Conservation (phyloP, 768 basidiomycete species). For the Leucocoprinus sp. region DNA sequence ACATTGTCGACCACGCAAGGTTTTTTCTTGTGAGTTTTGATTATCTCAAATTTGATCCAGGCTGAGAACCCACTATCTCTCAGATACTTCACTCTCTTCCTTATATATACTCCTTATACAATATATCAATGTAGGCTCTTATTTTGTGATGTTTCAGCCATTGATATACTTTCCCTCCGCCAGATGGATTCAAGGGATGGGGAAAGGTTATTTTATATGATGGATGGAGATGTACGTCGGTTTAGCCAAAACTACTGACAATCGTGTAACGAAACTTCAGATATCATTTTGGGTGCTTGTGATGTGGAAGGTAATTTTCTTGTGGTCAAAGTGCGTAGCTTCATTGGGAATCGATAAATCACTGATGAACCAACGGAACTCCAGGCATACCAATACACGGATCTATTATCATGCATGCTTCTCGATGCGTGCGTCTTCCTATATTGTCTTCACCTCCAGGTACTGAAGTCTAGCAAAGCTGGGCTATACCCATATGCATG, state of each 20-base stretch:
- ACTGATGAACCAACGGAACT: background rate
- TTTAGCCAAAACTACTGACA: background rate
- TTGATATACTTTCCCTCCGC: background rate
- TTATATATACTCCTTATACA: slow-evolving; percentile 80
- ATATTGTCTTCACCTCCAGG: slow-evolving; percentile 25
- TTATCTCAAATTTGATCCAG: too few species aligned
- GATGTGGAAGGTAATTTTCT: slow-evolving; percentile 89
- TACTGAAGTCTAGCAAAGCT: slow-evolving; percentile 30
- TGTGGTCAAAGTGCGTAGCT: slow-evolving; percentile 54
- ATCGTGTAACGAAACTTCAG: slow-evolving; percentile 29
- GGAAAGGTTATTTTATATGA: slow-evolving; percentile 60
- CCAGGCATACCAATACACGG: slow-evolving; percentile 80
- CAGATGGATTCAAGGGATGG: slow-evolving; percentile 85
- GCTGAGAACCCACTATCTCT: slow-evolving; percentile 2
- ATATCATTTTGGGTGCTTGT: slow-evolving; percentile 67
- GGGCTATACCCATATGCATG: slow-evolving; percentile 86
- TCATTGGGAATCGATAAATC: background rate
- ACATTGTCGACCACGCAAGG: slow-evolving; percentile 40
- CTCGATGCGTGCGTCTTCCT: slow-evolving; percentile 63
- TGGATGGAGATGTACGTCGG: slow-evolving; percentile 76
- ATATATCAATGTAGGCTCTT: slow-evolving; percentile 68
- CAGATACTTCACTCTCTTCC: slow-evolving; percentile 74
- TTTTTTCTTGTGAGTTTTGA: slow-evolving; percentile 66
- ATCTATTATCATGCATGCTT: slow-evolving; percentile 85
- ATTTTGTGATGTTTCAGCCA: slow-evolving; percentile 1